phyloP scores from a whole-genome alignment of 768 basidiomycete species.

The Russula brevipes region DNA sequence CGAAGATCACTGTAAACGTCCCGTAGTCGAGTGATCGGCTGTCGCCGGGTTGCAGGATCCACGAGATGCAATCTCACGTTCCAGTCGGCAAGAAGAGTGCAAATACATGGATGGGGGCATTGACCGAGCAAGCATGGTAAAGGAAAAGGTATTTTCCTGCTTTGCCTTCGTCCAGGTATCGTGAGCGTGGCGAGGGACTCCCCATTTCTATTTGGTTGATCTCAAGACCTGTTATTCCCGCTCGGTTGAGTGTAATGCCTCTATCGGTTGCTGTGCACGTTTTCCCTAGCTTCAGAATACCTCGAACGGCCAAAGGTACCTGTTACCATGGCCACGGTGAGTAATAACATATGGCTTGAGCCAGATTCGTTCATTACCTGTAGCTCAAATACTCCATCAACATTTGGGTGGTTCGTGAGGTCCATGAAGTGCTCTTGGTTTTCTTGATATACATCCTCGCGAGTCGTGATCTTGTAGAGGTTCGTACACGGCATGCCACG shows the following conservation, averaged over 20 bases:
- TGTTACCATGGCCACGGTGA: slow-evolving; percentile 29
- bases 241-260: slow-evolving; percentile 72
- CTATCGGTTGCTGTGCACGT: slow-evolving; percentile 65
- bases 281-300: slow-evolving; percentile 77
- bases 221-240: slow-evolving; percentile 78
- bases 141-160: slow-evolving; percentile 77
- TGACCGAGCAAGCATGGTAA: slow-evolving; percentile 77
- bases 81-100: slow-evolving; percentile 77
- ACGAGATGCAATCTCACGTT: slow-evolving; percentile 78
- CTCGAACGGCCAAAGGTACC: slow-evolving; percentile 81
- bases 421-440: slow-evolving; percentile 90
- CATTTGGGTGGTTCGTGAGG: slow-evolving; percentile 87
- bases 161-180: slow-evolving; percentile 70
- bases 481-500: slow-evolving; percentile 70
- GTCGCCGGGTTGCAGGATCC: slow-evolving; percentile 83
- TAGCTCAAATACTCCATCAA: slow-evolving; percentile 90
- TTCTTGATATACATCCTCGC: slow-evolving; percentile 77
- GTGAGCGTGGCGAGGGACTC: slow-evolving; percentile 48
- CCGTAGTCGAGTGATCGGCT: slow-evolving; percentile 71
- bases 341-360: neutral
- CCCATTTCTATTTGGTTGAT: slow-evolving; percentile 72
- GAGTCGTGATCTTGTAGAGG: slow-evolving; percentile 76
- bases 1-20: slow-evolving; percentile 65
- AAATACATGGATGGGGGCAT: slow-evolving; percentile 76
- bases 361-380: slow-evolving; percentile 48